Evolutionary conservation across 2,329 filamentous ascomycete species (phyloP).

Genomic region (Alternaria angustiovoidea): DNA sequence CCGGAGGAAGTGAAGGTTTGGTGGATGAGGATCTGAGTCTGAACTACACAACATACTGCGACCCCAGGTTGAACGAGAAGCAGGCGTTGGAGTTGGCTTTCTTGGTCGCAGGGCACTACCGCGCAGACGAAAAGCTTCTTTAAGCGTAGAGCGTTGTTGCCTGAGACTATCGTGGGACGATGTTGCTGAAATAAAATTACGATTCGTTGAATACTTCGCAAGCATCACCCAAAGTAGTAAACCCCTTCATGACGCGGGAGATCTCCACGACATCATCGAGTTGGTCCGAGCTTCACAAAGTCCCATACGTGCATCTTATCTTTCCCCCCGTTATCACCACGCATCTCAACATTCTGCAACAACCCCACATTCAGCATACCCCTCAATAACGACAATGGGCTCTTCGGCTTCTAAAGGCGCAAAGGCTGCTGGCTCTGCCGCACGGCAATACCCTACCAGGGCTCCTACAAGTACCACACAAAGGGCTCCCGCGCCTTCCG

Average conservation of each 20-base stretch:
- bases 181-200: neutral
- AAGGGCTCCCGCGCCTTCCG: constrained; percentile 40
- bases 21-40: constrained; percentile 87
- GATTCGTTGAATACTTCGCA: constrained; percentile 2
- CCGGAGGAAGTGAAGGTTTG: constrained; percentile 86
- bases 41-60: constrained; percentile 96
- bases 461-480: constrained; percentile 50
- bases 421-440: constrained; percentile 58
- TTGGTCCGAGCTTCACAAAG: constrained; percentile 13
- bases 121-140: constrained; percentile 52
- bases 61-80: constrained; percentile 95
- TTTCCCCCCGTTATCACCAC: constrained; percentile 30
- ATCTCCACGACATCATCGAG: constrained; percentile 14
- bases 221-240: constrained; percentile 3
- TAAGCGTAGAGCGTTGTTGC: neutral
- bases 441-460: constrained; percentile 65
- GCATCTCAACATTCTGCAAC: constrained; percentile 34
- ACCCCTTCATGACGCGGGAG: neutral
- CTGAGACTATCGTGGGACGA: neutral
- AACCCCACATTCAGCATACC: constrained; percentile 17
- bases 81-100: constrained; percentile 96
- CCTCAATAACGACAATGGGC: constrained; percentile 58
- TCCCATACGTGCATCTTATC: constrained; percentile 23
- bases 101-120: constrained; percentile 83
- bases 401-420: constrained; percentile 65